Evolutionary conservation across 805 yeast species (phyloP).

Genomic region (Candida hungchunana): DNA sequence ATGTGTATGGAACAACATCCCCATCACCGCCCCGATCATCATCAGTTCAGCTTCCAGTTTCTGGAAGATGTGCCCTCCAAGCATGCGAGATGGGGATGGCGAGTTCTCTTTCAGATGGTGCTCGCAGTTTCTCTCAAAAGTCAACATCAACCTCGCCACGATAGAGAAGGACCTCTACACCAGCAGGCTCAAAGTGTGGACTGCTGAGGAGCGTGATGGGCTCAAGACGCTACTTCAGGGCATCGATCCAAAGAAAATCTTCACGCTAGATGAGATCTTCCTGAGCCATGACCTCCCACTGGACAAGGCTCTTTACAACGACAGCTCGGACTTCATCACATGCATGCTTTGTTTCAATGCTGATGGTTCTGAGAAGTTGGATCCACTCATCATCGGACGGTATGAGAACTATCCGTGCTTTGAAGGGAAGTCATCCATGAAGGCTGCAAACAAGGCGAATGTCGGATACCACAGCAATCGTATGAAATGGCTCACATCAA

Average conservation of each 20-base stretch:
- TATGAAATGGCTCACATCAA: slow-evolving; percentile 60
- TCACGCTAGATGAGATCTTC: slow-evolving; percentile 58
- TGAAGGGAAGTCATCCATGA: slow-evolving; percentile 35
- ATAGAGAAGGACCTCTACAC: slow-evolving; percentile 38
- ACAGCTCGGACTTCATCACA: slow-evolving; percentile 40
- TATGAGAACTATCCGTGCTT: slow-evolving; percentile 44
- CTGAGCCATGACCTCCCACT: slow-evolving; percentile 56
- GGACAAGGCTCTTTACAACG: slow-evolving; percentile 48
- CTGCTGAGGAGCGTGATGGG: slow-evolving; percentile 49
- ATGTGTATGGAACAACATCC: slow-evolving; percentile 62
- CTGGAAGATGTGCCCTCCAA: slow-evolving; percentile 55
- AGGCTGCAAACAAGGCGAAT: slow-evolving; percentile 47
- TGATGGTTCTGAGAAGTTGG: slow-evolving; percentile 58
- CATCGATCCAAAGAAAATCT: slow-evolving; percentile 49
- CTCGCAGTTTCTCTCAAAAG: slow-evolving; percentile 36
- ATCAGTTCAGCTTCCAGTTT: slow-evolving; percentile 60
- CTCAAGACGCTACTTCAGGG: slow-evolving; percentile 42
- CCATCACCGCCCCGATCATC: slow-evolving; percentile 58
- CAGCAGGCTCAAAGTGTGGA: slow-evolving; percentile 53
- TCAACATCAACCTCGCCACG: slow-evolving; percentile 48
- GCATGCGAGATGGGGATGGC: slow-evolving; percentile 57
- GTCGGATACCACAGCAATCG: slow-evolving; percentile 55
- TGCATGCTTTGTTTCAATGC: slow-evolving; percentile 60
- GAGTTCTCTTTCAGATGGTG: slow-evolving; percentile 66
- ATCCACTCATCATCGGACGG: slow-evolving; percentile 58